These are phyloP conservation scores for Dryadomyces quercus-mongolicae DNA, from an alignment of 2,329 filamentous ascomycete species.

Conservation along the genomic window DNA sequence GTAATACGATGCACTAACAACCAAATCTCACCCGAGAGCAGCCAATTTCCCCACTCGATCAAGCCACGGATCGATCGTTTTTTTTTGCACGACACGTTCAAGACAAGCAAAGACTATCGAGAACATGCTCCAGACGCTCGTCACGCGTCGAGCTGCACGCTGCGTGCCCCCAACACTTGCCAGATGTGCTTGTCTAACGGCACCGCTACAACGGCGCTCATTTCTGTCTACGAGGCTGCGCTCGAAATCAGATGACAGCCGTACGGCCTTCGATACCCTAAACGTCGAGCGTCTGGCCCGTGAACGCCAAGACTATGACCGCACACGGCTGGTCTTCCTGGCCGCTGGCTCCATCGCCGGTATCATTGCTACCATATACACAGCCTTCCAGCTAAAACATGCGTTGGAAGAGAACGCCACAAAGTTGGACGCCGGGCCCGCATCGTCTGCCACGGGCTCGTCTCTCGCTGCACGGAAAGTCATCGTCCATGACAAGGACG, in stretches of 20 bases:
- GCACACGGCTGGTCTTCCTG: slow-evolving; percentile 38
- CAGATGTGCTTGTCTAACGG: not conserved
- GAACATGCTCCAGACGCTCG: slow-evolving; percentile 19
- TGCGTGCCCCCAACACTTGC: not conserved
- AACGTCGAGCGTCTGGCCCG: slow-evolving; percentile 36
- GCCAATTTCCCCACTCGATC: no score
- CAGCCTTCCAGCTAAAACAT: slow-evolving; percentile 37
- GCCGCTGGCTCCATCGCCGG: slow-evolving; percentile 37
- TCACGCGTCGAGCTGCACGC: slow-evolving; percentile 13
- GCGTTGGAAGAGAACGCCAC: slow-evolving; percentile 18
- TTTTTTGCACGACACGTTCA: no score
- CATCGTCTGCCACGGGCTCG: slow-evolving; percentile 9
- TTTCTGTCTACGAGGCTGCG: not conserved
- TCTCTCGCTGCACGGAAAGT: slow-evolving; percentile 25
- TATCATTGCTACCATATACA: slow-evolving; percentile 36
- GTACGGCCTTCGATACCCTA: slow-evolving; percentile 29
- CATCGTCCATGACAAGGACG: slow-evolving; percentile 54
- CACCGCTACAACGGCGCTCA: not conserved
- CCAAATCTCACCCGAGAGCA: no score
- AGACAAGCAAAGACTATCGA: no score
- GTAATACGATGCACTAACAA: no score
- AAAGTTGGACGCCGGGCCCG: slow-evolving; percentile 29
- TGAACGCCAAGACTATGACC: slow-evolving; percentile 35
- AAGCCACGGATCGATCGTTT: no score
- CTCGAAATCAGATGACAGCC: not conserved